phyloP scores from a whole-genome alignment of 2,329 filamentous ascomycete genomes.

The Xylariomycetidae sp. region DNA sequence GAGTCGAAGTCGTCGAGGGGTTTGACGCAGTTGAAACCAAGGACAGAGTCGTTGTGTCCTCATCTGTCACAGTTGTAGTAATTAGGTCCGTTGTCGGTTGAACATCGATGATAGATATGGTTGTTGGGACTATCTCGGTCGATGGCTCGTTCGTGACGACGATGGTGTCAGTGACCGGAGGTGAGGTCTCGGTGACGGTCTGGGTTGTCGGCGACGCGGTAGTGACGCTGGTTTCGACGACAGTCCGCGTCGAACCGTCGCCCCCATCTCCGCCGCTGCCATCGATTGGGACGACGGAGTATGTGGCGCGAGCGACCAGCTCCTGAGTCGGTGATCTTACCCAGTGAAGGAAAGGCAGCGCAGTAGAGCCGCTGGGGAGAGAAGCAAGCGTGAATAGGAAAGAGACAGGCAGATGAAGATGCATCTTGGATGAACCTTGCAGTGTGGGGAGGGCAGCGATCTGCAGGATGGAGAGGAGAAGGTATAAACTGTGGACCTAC shows the following conservation, averaged over 20 bases:
- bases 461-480: constrained; percentile 6
- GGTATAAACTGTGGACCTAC: constrained; percentile 1
- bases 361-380: constrained; percentile 14
- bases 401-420: constrained; percentile 15
- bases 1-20: constrained; percentile 1
- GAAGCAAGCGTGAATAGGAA: constrained; percentile 20
- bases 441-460: constrained; percentile 7
- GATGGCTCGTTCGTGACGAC: constrained; percentile 12
- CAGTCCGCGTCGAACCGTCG: constrained; percentile 13
- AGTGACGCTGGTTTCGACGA: constrained; percentile 28
- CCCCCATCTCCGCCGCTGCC: constrained; percentile 19
- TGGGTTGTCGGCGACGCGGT: constrained; percentile 22
- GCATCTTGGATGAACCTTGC: constrained; percentile 24
- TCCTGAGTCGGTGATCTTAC: constrained; percentile 10
- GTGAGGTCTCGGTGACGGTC: constrained; percentile 26
- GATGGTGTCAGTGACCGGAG: constrained; percentile 23
- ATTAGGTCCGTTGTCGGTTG: constrained; percentile 15
- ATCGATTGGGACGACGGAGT: constrained; percentile 33
- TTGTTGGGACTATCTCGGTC: constrained; percentile 19
- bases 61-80: constrained; percentile 13
- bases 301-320: constrained; percentile 26
- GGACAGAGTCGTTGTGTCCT: constrained; percentile 8
- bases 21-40: constrained; percentile 3
- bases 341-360: constrained; percentile 24
- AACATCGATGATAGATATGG: constrained; percentile 26